Percentiles rank a stretch among this genome's conserved stretches.
These are phyloP conservation scores for Penicillium maclennaniae DNA, from an alignment of 495 filamentous ascomycete species.

Conservation along the genomic window DNA sequence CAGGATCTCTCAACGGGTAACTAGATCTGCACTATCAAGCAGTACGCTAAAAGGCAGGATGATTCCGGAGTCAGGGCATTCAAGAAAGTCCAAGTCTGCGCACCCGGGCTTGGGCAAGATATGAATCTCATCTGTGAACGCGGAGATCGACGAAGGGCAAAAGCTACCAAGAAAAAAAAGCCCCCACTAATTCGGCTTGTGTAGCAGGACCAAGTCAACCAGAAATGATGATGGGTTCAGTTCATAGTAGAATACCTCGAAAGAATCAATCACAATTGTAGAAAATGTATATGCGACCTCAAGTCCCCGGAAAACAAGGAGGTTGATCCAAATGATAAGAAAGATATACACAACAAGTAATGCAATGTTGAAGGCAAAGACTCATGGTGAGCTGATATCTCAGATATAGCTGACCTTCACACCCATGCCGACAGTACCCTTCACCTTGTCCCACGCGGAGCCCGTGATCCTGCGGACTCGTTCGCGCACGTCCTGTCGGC, in stretches of 20 bases:
- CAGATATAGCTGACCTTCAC: conserved; percentile 97
- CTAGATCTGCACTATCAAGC: too few species aligned
- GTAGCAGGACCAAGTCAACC: not conserved
- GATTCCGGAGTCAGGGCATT: too few species aligned
- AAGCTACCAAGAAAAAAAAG: not conserved
- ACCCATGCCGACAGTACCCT: conserved; percentile 87
- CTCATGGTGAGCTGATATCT: conserved; percentile 11
- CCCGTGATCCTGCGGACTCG: conserved; percentile 63
- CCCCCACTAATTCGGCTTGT: not conserved
- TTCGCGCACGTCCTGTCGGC: conserved; percentile 70
- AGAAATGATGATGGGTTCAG: not conserved
- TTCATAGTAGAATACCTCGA: conserved; percentile 12
- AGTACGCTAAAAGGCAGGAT: too few species aligned
- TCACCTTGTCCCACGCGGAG: conserved; percentile 77
- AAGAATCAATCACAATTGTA: conserved; percentile 19
- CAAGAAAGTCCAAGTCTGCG: too few species aligned
- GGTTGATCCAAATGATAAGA: conserved; percentile 10
- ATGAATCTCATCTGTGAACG: too few species aligned
- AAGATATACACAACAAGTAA: conserved; percentile 18
- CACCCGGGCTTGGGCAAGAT: too few species aligned
- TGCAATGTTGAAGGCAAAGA: conserved; percentile 8
- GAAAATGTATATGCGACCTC: conserved; percentile 20
- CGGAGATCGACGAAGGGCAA: not conserved
- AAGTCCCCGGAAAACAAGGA: not conserved
- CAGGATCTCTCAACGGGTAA: too few species aligned